A percentile compares a stretch with the other conserved stretches of the same genome.
Conservation (phyloP, 176 grass and related monocot genomes). For the Aegilops sharonensis region DNA sequence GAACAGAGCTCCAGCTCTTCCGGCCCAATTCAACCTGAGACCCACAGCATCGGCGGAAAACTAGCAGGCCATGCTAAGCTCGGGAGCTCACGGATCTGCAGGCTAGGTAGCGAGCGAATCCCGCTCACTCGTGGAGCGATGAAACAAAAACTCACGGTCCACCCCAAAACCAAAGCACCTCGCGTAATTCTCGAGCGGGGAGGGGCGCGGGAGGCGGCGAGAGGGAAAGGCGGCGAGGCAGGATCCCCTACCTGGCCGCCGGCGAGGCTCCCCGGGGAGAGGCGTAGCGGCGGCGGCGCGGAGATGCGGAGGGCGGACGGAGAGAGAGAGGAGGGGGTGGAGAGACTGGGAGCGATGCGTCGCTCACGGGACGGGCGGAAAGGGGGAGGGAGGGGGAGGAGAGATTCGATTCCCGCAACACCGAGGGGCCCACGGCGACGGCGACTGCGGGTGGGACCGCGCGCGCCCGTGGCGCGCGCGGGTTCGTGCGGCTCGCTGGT, state of each 20-base stretch:
- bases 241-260: slow-evolving; percentile 29
- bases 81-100: slow-evolving; percentile 20
- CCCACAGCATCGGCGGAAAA: neutral
- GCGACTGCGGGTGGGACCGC: slow-evolving; percentile 10
- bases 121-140: neutral
- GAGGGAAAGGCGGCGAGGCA: neutral
- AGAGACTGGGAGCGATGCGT: neutral
- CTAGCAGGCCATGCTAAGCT: neutral
- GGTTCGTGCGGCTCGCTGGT: slow-evolving; percentile 33
- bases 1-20: slow-evolving; percentile 1
- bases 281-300: neutral
- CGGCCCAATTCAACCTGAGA: neutral
- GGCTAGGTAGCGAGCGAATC: slow-evolving; percentile 7
- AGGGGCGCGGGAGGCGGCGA: neutral
- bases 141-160: neutral
- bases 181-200: neutral
- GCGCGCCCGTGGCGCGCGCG: slow-evolving; percentile 9
- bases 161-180: neutral
- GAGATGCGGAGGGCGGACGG: neutral
- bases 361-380: slow-evolving; percentile 19
- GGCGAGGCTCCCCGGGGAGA: neutral
- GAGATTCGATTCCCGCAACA: slow-evolving; percentile 47
- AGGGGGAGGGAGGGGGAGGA: no score
- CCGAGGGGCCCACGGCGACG: slow-evolving; percentile 14
- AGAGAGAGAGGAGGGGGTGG: neutral